Base-by-base conservation (phyloP, 257 asterid species). In the Thymus mandschuricus region DNA sequence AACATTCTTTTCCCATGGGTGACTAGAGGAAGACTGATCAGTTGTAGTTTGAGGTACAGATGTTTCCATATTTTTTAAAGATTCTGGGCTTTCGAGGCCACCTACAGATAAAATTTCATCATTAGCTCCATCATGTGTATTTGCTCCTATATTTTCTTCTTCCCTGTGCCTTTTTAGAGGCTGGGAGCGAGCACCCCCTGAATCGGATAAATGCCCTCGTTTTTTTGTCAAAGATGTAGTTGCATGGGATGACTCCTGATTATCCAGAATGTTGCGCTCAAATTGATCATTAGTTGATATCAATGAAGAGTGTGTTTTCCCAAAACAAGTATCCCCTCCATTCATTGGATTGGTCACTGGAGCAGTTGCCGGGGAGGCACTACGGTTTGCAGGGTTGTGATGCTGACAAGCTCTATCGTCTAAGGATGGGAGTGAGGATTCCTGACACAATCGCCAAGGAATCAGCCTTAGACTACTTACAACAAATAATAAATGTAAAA, bases 371-470 rank as follows among this genome's bases (percentile, higher is more conserved):
- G 10, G 70, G 38, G 79, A 56, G 60, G 69, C 68, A 31, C 64
- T 68, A 21, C 80, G 21, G 74, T 73, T 69, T 40, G 70, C 72
- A 56, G 60, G 34, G 13, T 57, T 60, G 67, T 15, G 67, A 29
- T 63, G 75, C 67, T 68, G 83, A 40, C 31, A 73, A 62, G 40
- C 70, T 71, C 72, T 78, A 49, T 68, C 78, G 68, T 73, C 85
- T 74, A 81, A 52, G 30, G 81, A 69, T 38, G 79, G 77, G 71
- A 64, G 10, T 12, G 73, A 41, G 31, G 63, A 59, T 40, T 79
- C 96, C 95, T 88, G 92, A 72, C 74, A 76, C 66, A 63, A 71
- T 60, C 35, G 68, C 43, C 78, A 78, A 68, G 28, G 50, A 66
- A 35, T 40, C 48, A 52, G 68, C 9, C n/a, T 63, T 67, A 31